Base-by-base conservation (phyloP, 352 stramenopile genomes). In the Phytophthora foliorum region DNA sequence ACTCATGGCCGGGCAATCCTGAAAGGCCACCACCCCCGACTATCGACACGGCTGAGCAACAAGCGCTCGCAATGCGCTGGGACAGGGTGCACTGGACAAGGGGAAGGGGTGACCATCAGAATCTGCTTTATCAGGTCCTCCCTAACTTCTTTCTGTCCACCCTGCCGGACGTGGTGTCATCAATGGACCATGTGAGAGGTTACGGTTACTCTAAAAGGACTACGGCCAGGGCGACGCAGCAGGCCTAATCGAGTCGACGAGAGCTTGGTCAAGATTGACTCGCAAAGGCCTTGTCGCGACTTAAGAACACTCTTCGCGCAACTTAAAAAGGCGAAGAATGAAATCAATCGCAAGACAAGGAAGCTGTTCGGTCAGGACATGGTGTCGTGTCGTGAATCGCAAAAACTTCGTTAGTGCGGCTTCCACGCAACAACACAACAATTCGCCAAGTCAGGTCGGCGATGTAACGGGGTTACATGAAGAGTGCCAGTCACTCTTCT, bases 111-210 rank as follows among this genome's bases (percentile, higher is more conserved):
- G 50, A 51, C 3, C n/a, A 63, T 0, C 64, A 61, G 14, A 72
- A 67, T 8, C 57, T 67, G 31, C 21, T 67, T 4, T 69, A 64
- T 34, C 34, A 69, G 13, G 31, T 50, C 6, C 58, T 69, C 2
- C 50, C 65, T 0, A 48, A 64, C 9, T 48, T 65, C 4, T 73
- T 72, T 17, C 11, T 69, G 3, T 57, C 34, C 0, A 67, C 25
- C 2, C 24, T 68, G 11, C 52, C 45, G 3, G 44, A 69, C 7
- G 3, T 49, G 21, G 52, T 73, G 7, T 73, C 44, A 9, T 19
- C 16, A 13, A 63, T 69, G 44, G 27, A 69, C 36, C 57, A 38
- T 69, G 45, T n/a, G 52, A 74, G n/a, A 27, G 69, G n/a, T 39
- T 55, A 1, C 11, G n/a, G 6, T 2, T 39, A 0, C 44, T 73